Conservation (phyloP, 2,329 filamentous ascomycete species). For the Xylariaceae sp. region DNA sequence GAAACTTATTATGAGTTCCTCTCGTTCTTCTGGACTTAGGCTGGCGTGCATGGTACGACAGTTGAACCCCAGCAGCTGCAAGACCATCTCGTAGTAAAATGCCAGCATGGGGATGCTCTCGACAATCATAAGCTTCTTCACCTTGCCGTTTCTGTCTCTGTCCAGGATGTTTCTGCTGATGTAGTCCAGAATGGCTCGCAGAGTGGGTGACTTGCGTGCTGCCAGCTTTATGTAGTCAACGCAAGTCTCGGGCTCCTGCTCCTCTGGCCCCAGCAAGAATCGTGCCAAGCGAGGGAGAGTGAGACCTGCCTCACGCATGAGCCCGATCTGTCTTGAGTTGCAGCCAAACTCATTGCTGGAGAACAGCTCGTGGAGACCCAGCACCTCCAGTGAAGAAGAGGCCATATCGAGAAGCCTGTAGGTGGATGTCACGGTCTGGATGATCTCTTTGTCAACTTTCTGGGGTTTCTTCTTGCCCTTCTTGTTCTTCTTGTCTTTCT, state of each 20-base stretch:
- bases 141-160: constrained; percentile 7
- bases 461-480: neutral
- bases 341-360: constrained; percentile 9
- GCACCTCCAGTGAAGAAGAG: constrained; percentile 20
- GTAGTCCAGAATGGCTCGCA: constrained; percentile 20
- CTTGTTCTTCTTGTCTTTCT: constrained; percentile 1
- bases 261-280: constrained; percentile 10
- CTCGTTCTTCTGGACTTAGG: constrained; percentile 12
- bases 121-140: constrained; percentile 22
- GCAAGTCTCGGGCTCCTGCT: constrained; percentile 11
- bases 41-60: constrained; percentile 19
- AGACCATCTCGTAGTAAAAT: constrained; percentile 22
- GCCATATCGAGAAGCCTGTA: constrained; percentile 16
- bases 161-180: constrained; percentile 17
- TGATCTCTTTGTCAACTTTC: too few species aligned
- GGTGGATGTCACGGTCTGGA: constrained; percentile 1
- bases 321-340: constrained; percentile 5
- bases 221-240: constrained; percentile 17
- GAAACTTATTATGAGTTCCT: constrained; percentile 18
- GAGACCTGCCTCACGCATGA: constrained; percentile 15
- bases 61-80: constrained; percentile 21
- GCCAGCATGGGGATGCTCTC: constrained; percentile 19
- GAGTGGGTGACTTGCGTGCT: constrained; percentile 16
- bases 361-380: constrained; percentile 13
- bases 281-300: constrained; percentile 13